Evolutionary conservation across 805 yeast genomes (phyloP).

Genomic region (Debaryomyces prosopidis): DNA sequence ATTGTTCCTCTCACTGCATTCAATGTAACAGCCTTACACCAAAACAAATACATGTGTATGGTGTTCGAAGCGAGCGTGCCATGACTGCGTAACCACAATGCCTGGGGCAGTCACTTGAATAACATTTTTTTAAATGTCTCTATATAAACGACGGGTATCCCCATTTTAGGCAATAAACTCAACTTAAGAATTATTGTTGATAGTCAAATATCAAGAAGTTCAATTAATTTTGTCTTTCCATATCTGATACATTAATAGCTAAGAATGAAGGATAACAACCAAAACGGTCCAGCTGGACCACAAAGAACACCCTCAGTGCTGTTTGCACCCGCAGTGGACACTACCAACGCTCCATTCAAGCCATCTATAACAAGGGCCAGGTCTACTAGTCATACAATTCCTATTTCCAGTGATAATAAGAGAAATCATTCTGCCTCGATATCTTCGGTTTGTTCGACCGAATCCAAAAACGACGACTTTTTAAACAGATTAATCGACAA

Average conservation of each 20-base stretch:
- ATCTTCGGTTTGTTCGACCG: slow-evolving; percentile 13
- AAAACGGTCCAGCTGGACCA: not conserved
- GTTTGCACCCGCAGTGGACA: slow-evolving; percentile 3
- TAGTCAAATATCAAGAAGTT: too few relatives aligned
- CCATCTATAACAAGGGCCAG: slow-evolving; percentile 10
- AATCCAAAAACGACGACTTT: slow-evolving; percentile 11
- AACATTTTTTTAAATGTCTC: too few relatives aligned
- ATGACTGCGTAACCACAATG: not conserved
- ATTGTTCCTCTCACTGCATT: too few relatives aligned
- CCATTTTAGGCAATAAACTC: too few relatives aligned
- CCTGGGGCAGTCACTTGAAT: not conserved
- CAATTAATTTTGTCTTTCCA: too few relatives aligned
- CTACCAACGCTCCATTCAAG: not conserved
- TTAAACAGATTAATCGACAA: slow-evolving; percentile 12
- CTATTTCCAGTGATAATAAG: slow-evolving; percentile 8
- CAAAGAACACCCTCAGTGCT: slow-evolving; percentile 5
- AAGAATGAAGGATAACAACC: not conserved
- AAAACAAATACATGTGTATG: too few relatives aligned
- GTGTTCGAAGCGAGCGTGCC: too few relatives aligned
- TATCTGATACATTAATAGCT: not conserved
- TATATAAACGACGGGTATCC: too few relatives aligned
- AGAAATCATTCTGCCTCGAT: slow-evolving; percentile 22
- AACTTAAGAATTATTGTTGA: too few relatives aligned
- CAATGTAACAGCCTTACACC: too few relatives aligned
- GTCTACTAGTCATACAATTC: slow-evolving; percentile 10